Evolutionary conservation across 306 rosid species (phyloP).

Genomic region (Fragaria ananassa): DNA sequence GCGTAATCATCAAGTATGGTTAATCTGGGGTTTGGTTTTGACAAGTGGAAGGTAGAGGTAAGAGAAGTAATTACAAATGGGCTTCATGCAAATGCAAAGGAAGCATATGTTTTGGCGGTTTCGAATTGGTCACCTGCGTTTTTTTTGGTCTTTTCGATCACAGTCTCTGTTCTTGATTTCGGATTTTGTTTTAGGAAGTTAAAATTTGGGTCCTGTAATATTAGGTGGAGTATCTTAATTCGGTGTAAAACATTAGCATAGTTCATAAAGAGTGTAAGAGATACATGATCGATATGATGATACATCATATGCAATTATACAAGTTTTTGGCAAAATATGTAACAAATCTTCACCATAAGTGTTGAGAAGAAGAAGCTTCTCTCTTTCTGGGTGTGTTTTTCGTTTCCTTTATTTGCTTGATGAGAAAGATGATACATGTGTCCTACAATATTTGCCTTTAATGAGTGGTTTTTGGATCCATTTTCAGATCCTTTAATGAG

Average conservation of each 20-base stretch:
- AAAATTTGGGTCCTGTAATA: background rate
- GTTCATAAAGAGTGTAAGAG: background rate
- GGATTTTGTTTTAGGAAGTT: background rate
- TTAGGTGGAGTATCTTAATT: background rate
- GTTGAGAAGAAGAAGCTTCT: background rate
- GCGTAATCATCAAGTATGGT: background rate
- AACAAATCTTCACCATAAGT: background rate
- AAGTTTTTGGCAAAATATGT: background rate
- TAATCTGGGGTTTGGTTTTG: conserved; percentile 1
- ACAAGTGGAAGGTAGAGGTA: conserved; percentile 7
- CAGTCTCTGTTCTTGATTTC: background rate
- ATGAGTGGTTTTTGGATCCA: background rate
- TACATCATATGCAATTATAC: background rate
- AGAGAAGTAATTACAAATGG: conserved; percentile 1
- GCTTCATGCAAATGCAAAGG: conserved; percentile 11
- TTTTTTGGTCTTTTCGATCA: background rate
- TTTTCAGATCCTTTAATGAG: background rate
- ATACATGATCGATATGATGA: background rate
- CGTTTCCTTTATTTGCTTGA: background rate
- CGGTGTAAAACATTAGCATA: conserved; percentile 3
- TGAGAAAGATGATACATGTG: background rate
- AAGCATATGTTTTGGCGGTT: conserved; percentile 5
- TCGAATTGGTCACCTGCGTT: conserved; percentile 8
- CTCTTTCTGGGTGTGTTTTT: background rate
- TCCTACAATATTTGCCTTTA: background rate